A percentile compares a stretch with the other conserved stretches of the same genome.
Evolutionary conservation across 495 filamentous ascomycete genomes (phyloP).

Genomic region (Penicilliopsis zonata): DNA sequence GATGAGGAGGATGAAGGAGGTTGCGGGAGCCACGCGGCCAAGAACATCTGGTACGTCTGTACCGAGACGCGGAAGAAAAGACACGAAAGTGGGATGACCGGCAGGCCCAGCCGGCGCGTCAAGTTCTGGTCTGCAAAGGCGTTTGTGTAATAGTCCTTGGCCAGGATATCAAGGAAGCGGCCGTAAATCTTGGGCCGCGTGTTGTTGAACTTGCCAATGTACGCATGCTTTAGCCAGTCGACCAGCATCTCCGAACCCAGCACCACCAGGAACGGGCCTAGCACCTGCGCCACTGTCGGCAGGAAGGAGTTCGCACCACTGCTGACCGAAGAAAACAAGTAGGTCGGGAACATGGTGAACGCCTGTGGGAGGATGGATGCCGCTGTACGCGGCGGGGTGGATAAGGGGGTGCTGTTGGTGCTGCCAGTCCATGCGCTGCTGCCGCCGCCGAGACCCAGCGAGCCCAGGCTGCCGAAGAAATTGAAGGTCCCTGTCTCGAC

Average conservation of each 20-base stretch:
- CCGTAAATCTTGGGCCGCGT: constrained; percentile 79
- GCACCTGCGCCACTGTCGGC: constrained; percentile 73
- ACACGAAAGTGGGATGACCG: constrained; percentile 82
- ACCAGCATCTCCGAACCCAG: constrained; percentile 94
- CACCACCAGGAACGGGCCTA: constrained; percentile 85
- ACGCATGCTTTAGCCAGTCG: constrained; percentile 95
- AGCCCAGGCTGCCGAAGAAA: constrained; percentile 23
- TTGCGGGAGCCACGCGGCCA: constrained; percentile 68
- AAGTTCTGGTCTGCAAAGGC: constrained; percentile 85
- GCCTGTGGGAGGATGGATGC: constrained; percentile 67
- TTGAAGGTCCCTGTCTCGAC: constrained; percentile 68
- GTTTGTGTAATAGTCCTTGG: constrained; percentile 96
- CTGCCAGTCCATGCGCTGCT: constrained; percentile 23
- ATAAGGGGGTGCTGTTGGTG: constrained; percentile 35
- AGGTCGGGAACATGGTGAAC: constrained; percentile 73
- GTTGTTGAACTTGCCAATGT: constrained; percentile 98
- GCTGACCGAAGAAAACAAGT: constrained; percentile 30
- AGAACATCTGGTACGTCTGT: constrained; percentile 98
- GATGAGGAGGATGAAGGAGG: constrained; percentile 61
- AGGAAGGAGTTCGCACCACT: constrained; percentile 28
- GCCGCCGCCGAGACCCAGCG: constrained; percentile 17
- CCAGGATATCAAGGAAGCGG: constrained; percentile 81
- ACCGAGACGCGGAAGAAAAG: constrained; percentile 91
- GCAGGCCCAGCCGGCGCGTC: constrained; percentile 80
- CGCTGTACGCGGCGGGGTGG: constrained; percentile 34